Base-by-base conservation (phyloP, 805 yeast genomes). In the Wickerhamiella galacta region DNA sequence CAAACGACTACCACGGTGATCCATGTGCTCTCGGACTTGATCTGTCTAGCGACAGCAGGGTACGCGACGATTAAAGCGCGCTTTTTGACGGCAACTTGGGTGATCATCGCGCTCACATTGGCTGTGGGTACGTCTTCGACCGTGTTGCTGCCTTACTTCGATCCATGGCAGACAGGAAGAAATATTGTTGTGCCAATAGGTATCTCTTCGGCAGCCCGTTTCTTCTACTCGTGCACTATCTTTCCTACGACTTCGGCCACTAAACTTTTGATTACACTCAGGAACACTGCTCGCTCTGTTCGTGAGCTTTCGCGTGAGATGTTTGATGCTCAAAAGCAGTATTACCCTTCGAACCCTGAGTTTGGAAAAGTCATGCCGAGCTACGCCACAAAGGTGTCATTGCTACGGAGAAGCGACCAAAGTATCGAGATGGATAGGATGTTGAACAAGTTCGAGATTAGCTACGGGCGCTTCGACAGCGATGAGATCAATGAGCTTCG, bases 211-310 rank as follows among this genome's bases (percentile, higher is more conserved):
- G 40, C 43, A 1, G 25, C 39, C 10, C 25, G 40, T 18, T 15
- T 41, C 15, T 30, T 44, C 3, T 23, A 38, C 6, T 30, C 44
- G 3, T 10, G 33, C 11, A 8, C 46, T 5, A 34, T 41, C 8
- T 44, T 44, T 28, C 53, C 53, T 4, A 22, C 34, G 9, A 34
- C 51, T 10, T 39, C 52, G 6, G 42, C 34, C 23, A 39, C 17
- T 25, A 39, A 39, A 20, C 47, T 40, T n/a, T n/a, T n/a, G n/a
- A n/a, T n/a, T n/a, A n/a, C n/a, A n/a, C n/a, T n/a, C n/a, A n/a
- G n/a, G n/a, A n/a, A n/a, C n/a, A n/a, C n/a, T n/a, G n/a, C n/a
- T n/a, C n/a, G n/a, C n/a, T n/a, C n/a, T n/a, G n/a, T n/a, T n/a
- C n/a, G n/a, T n/a, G n/a, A n/a, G n/a, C n/a, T n/a, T n/a, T n/a